These are phyloP conservation scores for Psilocybe cyanescens DNA, from an alignment of 768 basidiomycete species.

Conservation along the genomic window DNA sequence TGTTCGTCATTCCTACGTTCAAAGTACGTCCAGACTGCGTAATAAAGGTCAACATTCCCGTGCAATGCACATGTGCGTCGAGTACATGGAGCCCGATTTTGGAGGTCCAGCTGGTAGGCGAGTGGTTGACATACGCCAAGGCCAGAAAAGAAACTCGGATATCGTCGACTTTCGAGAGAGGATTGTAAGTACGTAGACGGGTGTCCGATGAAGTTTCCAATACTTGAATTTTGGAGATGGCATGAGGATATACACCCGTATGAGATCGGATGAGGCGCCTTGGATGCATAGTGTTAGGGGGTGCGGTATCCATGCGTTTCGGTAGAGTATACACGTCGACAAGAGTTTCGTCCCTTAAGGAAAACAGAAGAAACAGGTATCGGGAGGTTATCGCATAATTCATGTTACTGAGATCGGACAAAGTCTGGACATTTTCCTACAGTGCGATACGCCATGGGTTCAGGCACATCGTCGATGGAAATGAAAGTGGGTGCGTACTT, in stretches of 20 bases:
- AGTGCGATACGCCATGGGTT: background rate
- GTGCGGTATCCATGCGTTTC: background rate
- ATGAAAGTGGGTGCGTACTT: slow-evolving; percentile 5
- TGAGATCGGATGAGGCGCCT: slow-evolving; percentile 19
- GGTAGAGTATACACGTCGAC: slow-evolving; percentile 26
- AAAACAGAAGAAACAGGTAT: slow-evolving; percentile 21
- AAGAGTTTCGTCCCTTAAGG: slow-evolving; percentile 22
- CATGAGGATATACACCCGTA: slow-evolving; percentile 24
- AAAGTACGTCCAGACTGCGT: slow-evolving; percentile 14
- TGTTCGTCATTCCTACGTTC: slow-evolving; percentile 24
- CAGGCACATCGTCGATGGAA: background rate
- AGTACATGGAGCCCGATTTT: slow-evolving; percentile 25
- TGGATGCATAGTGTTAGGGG: background rate
- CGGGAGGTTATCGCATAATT: slow-evolving; percentile 23
- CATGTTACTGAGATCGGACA: slow-evolving; percentile 22
- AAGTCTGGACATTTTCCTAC: slow-evolving; percentile 18
- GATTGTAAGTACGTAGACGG: background rate
- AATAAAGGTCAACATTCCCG: slow-evolving; percentile 15
- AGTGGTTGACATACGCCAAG: slow-evolving; percentile 21
- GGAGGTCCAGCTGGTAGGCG: slow-evolving; percentile 22
- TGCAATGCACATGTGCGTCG: slow-evolving; percentile 16
- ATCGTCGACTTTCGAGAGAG: background rate
- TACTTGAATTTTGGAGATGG: slow-evolving; percentile 22
- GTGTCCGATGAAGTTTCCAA: slow-evolving; percentile 9
- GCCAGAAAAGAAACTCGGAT: slow-evolving; percentile 21